Evolutionary conservation across 768 basidiomycete species (phyloP).

Genomic region (Leccinellum luteum): DNA sequence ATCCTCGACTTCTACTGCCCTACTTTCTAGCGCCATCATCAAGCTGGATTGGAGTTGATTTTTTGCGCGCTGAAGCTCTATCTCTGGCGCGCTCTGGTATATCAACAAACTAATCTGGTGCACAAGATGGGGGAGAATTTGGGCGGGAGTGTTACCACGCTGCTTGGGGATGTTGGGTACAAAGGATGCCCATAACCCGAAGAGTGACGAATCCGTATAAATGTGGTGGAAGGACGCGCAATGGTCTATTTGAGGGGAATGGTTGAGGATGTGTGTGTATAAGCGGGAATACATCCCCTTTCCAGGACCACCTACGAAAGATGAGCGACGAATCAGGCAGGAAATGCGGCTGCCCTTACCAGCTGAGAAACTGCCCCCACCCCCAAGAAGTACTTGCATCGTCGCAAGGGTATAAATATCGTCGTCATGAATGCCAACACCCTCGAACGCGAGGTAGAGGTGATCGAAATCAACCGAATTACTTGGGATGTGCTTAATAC

Average conservation of each 20-base stretch:
- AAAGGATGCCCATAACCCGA: constrained; percentile 88
- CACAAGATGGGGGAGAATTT: constrained; percentile 80
- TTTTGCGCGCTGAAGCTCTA: constrained; percentile 83
- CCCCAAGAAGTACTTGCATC: constrained; percentile 92
- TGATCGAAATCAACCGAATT: constrained; percentile 78
- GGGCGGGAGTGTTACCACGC: constrained; percentile 59
- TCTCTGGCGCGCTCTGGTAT: constrained; percentile 59
- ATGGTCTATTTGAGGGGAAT: constrained; percentile 90
- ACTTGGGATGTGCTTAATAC: constrained; percentile 67
- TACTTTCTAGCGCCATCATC: constrained; percentile 93
- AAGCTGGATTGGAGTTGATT: constrained; percentile 92
- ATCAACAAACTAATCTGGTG: constrained; percentile 84
- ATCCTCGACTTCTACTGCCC: constrained; percentile 83
- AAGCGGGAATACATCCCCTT: constrained; percentile 99
- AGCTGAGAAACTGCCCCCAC: constrained; percentile 95
- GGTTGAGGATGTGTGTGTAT: constrained; percentile 94
- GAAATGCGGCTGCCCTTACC: constrained; percentile 40
- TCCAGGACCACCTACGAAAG: constrained; percentile 76
- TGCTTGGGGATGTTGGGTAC: constrained; percentile 58
- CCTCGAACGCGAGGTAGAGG: constrained; percentile 90
- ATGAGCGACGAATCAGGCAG: constrained; percentile 3
- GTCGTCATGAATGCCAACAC: constrained; percentile 84
- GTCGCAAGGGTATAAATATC: constrained; percentile 93
- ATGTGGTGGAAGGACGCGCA: constrained; percentile 98
- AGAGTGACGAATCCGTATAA: constrained; percentile 90